A percentile compares a stretch with the other conserved stretches of the same genome.
These are phyloP conservation scores for Boletus rufocinnamomeus DNA, from an alignment of 768 basidiomycete species.

Conservation along the genomic window DNA sequence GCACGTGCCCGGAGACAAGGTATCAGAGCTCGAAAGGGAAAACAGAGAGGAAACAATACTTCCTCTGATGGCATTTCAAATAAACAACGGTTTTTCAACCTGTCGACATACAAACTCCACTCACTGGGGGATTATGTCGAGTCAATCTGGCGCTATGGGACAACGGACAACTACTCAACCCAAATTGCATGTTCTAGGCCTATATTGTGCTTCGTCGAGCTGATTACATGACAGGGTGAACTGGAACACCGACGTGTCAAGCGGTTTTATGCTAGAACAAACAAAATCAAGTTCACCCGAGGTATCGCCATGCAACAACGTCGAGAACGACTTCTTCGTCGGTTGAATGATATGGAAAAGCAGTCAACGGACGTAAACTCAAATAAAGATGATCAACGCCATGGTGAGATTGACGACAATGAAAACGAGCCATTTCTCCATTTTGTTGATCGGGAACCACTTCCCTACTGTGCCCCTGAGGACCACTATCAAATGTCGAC, in stretches of 20 bases:
- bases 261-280: not conserved
- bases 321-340: not conserved
- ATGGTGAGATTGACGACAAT: no score
- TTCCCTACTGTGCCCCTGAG: no score
- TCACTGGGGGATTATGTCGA: not conserved
- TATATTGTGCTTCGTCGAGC: no score
- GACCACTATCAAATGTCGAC: no score
- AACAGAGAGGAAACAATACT: not conserved
- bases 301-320: not conserved
- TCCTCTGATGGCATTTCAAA: not conserved
- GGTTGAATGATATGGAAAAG: no score
- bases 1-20: not conserved
- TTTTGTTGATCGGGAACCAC: no score
- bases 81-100: not conserved
- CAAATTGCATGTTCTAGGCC: not conserved
- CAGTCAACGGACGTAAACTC: no score
- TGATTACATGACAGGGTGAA: not conserved
- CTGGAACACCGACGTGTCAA: not conserved
- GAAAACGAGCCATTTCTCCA: no score
- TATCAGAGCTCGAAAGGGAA: not conserved
- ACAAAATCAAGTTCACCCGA: not conserved
- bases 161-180: not conserved
- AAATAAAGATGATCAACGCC: no score
- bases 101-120: not conserved
- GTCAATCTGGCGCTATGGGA: not conserved